A percentile compares a stretch with the other conserved stretches of the same genome.
Conservation (phyloP, 2,329 filamentous ascomycete species). For the Aspergillus sojae region DNA sequence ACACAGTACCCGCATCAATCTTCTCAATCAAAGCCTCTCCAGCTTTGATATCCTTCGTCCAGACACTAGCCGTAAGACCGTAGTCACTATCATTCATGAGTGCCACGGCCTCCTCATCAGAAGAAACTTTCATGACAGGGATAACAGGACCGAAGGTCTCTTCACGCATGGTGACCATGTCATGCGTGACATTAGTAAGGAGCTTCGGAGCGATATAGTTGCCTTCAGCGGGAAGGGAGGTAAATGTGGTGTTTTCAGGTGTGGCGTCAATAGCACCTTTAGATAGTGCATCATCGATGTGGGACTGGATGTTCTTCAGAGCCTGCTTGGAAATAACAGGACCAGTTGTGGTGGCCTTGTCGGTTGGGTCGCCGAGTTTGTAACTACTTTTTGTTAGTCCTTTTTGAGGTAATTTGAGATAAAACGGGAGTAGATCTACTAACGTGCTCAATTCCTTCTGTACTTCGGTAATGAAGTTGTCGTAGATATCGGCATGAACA, state of each 20-base stretch:
- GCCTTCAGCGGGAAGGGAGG: conserved; percentile 67
- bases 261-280: conserved; percentile 81
- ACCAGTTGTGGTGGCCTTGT: conserved; percentile 75
- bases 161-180: conserved; percentile 84
- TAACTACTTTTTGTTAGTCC: conserved; percentile 22
- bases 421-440: not conserved
- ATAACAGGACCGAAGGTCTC: conserved; percentile 94
- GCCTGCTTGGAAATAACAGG: conserved; percentile 81
- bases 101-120: conserved; percentile 75
- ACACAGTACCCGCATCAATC: conserved; percentile 88
- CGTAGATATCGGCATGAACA: conserved; percentile 79
- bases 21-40: conserved; percentile 75
- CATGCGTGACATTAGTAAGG: conserved; percentile 74
- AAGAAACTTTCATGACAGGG: conserved; percentile 79
- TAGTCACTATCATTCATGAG: conserved; percentile 94
- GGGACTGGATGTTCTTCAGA: conserved; percentile 71
- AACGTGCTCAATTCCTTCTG: conserved; percentile 73
- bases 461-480: conserved; percentile 76
- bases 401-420: not conserved
- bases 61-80: conserved; percentile 87
- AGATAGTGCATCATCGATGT: conserved; percentile 76
- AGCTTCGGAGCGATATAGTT: conserved; percentile 86
- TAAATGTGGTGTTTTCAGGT: conserved; percentile 74
- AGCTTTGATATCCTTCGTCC: conserved; percentile 79
- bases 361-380: conserved; percentile 69